These are phyloP conservation scores for Colletotrichum ledebouriae DNA, from an alignment of 2,329 filamentous ascomycete species.

Conservation along the genomic window DNA sequence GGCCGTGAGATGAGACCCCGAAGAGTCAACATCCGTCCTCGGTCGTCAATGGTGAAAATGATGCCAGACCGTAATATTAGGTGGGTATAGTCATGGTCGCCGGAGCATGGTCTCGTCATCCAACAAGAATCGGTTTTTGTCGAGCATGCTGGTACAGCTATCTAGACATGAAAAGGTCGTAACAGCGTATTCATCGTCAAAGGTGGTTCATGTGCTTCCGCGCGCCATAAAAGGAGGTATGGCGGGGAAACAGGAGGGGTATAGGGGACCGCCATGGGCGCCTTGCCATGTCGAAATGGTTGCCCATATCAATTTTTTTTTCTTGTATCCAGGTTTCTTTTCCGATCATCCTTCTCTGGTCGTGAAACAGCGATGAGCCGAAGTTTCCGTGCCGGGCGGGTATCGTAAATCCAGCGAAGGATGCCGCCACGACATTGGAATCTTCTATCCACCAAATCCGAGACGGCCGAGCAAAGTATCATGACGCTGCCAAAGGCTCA, in stretches of 20 bases:
- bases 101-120: slow-evolving; percentile 47
- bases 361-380: slow-evolving; percentile 46
- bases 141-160: slow-evolving; percentile 54
- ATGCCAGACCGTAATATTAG: slow-evolving; percentile 49
- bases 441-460: slow-evolving; percentile 54
- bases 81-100: slow-evolving; percentile 57
- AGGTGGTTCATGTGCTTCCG: slow-evolving; percentile 44
- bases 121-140: slow-evolving; percentile 41
- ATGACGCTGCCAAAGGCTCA: slow-evolving; percentile 43
- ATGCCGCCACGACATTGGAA: slow-evolving; percentile 45
- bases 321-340: slow-evolving; percentile 58
- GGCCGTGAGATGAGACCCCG: slow-evolving; percentile 14
- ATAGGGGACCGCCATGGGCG: slow-evolving; percentile 49
- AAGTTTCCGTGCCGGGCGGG: slow-evolving; percentile 38
- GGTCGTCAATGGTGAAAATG: slow-evolving; percentile 27
- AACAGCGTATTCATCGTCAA: slow-evolving; percentile 61
- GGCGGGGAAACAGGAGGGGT: slow-evolving; percentile 44
- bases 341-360: slow-evolving; percentile 53
- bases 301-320: slow-evolving; percentile 56
- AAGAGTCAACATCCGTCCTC: slow-evolving; percentile 7
- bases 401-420: slow-evolving; percentile 35
- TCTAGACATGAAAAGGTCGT: slow-evolving; percentile 61
- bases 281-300: slow-evolving; percentile 55
- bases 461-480: slow-evolving; percentile 41
- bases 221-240: slow-evolving; percentile 41